Conservation (phyloP, 768 basidiomycete species). For the Aureoboletus auriporus region DNA sequence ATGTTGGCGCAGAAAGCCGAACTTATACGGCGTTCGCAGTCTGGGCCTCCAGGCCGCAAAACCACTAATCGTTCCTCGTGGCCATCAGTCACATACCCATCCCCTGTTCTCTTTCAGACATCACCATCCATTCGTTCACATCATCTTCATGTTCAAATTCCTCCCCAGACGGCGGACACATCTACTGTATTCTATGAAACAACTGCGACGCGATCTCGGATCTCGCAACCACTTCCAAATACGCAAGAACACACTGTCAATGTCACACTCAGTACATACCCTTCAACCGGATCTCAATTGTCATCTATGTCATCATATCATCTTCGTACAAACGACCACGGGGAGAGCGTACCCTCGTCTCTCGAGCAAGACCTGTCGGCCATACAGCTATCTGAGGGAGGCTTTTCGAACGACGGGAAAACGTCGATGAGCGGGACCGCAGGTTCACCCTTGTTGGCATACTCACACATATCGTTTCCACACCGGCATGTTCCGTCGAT, state of each 20-base stretch:
- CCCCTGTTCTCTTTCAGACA: conserved; percentile 50
- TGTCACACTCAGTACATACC: conserved; percentile 25
- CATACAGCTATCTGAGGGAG: conserved; percentile 16
- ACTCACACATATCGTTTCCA: conserved; percentile 26
- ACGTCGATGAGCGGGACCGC: neutral
- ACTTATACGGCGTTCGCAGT: conserved; percentile 39
- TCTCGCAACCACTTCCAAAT: conserved; percentile 16
- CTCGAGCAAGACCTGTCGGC: conserved; percentile 22
- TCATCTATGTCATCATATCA: conserved; percentile 34
- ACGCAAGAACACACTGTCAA: conserved; percentile 20
- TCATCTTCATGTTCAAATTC: conserved; percentile 27
- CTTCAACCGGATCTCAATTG: conserved; percentile 28
- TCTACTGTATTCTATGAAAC: conserved; percentile 72
- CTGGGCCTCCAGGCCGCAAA: conserved; percentile 39
- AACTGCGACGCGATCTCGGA: conserved; percentile 32
- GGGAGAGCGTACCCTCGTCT: conserved; percentile 9
- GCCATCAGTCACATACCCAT: conserved; percentile 40
- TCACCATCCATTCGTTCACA: conserved; percentile 28
- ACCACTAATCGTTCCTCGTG: conserved; percentile 35
- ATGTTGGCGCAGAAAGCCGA: conserved; percentile 34
- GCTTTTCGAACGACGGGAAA: conserved; percentile 7
- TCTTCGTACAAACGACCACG: conserved; percentile 15
- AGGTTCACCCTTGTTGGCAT: conserved; percentile 11
- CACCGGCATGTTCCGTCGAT: conserved; percentile 48
- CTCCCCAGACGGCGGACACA: conserved; percentile 35